phyloP scores from a whole-genome alignment of 2,329 filamentous ascomycete genomes.

The Kalmusia sp. region DNA sequence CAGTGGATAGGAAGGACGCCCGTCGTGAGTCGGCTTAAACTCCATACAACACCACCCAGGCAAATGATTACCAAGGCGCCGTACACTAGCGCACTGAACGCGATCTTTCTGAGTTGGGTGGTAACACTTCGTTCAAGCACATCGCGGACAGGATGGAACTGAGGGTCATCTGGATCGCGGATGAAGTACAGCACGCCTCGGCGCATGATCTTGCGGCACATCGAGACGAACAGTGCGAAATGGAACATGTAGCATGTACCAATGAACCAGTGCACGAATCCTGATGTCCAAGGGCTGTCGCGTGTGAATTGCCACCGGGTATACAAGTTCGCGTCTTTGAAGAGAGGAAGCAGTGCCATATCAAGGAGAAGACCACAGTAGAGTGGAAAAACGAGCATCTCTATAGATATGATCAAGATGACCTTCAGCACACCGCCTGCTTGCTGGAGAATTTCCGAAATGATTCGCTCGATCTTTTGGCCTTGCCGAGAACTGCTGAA shows the following conservation, averaged over 20 bases:
- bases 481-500: slow-evolving; percentile 66
- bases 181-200: slow-evolving; percentile 97
- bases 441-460: slow-evolving; percentile 87
- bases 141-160: slow-evolving; percentile 96
- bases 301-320: slow-evolving; percentile 81
- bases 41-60: slow-evolving; percentile 94
- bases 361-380: slow-evolving; percentile 95
- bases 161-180: slow-evolving; percentile 95
- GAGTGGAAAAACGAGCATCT: slow-evolving; percentile 96
- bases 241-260: slow-evolving; percentile 99
- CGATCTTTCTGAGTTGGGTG: slow-evolving; percentile 93
- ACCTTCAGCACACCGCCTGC: slow-evolving; percentile 98
- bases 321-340: slow-evolving; percentile 78
- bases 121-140: slow-evolving; percentile 91
- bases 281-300: slow-evolving; percentile 82
- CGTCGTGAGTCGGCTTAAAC: slow-evolving; percentile 71
- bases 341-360: slow-evolving; percentile 85
- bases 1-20: slow-evolving; percentile 89
- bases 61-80: slow-evolving; percentile 91
- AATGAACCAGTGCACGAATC: slow-evolving; percentile 98
- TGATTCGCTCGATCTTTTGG: slow-evolving; percentile 70
- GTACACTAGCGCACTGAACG: slow-evolving; percentile 95
- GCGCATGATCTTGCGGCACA: slow-evolving; percentile 98
- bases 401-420: slow-evolving; percentile 96
- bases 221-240: slow-evolving; percentile 96